Evolutionary conservation across 768 basidiomycete species (phyloP), one percentile per base, ranked within the genome.

Genomic region (Panaeolus papilionaceus): DNA sequence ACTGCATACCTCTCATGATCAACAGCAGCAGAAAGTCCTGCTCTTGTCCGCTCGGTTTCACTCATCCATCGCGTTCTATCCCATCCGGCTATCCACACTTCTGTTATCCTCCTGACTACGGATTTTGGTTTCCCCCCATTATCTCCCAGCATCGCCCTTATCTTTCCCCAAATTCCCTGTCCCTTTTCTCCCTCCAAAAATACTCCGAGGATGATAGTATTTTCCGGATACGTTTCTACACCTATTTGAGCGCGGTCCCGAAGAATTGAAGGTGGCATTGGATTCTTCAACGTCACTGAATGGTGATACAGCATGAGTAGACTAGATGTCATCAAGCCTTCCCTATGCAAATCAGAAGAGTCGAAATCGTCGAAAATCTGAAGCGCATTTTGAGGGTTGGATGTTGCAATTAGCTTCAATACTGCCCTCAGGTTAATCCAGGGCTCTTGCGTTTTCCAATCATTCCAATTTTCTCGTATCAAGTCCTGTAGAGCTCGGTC

Each of bases 11-110:
- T 84, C 67, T 91, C 89, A 67, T 83, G 85, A 71, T 90, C 86
- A 38, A 90, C 82, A 10, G 92, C 92, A 9, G 82, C 81, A 39
- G 82, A 79, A 69, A 95, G 78, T 40, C 90, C 87, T 69, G 79
- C 86, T 69, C 93, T 79, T 40, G 88, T 90, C 66, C 93, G 84
- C 76, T 95, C 93, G 45, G 86, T 77, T 76, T 94, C 92, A 62
- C 79, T 81, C 61, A 83, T 79, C 92, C 93, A 94, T 42, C 88
- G 82, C 1, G 89, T 88, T 73, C 80, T 85, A 76, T 92, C 90
- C 92, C 92, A 93, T n/a, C 89, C 85, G 10, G 88, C 87, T 1
- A 92, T 80, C 93, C 93, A 95, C 0, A 93, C 86, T 71, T 95
- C 92, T 69, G 86, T 82, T 3, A 86, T 78, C 65, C 90, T 80